Evolutionary conservation across 1,284 basidiomycete genomes (phyloP), one percentile per base, ranked within the genome.

Genomic region (Chalciporus sp.): DNA sequence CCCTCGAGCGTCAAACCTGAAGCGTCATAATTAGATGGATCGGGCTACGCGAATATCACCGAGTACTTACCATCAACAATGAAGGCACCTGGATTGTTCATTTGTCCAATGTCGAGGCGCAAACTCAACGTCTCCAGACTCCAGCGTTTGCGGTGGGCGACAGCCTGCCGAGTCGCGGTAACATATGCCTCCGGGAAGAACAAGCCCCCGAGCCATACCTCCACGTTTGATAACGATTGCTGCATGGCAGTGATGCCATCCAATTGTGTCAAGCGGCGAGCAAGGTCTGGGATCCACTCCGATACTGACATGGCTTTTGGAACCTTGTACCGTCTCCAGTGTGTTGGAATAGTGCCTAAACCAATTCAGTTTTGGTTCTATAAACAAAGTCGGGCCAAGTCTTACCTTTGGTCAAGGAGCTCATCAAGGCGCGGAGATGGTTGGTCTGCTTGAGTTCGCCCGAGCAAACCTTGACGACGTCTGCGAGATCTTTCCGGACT

Each of bases 171-270:
- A 1, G 94, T 95, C 1, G 95, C 95, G 1, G 95, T 97, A 63
- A 98, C 83, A 71, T 94, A 97, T 3, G 94, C 94, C 66, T 95
- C 93, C 1, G 95, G 95, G 81, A 93, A 95, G 82, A 98, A 97
- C 49, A 98, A 72, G 0, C 92, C 92, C 31, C 95, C 94, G 12
- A 97, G 81, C 90, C 92, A 94, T 37, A 93, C 88, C 69, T 91
- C 88, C 33, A 94, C 79, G 58, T 91, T 79, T 58, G 77, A 83
- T 54, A 91, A 73, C 62, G 81, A 83, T 58, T 71, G 69, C 17
- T 88, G 83, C 52, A 87, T 76, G 7, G 74, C 69, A 1, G 90
- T 85, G 57, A 96, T 86, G n/a, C 76, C 73, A 54, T 93, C 84
- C 35, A 98, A 80, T 69, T 97, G 95, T 19, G 72, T 80, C 37